phyloP scores from a whole-genome alignment of 148 eudicot species.

The Vaccinium macrocarpon region DNA sequence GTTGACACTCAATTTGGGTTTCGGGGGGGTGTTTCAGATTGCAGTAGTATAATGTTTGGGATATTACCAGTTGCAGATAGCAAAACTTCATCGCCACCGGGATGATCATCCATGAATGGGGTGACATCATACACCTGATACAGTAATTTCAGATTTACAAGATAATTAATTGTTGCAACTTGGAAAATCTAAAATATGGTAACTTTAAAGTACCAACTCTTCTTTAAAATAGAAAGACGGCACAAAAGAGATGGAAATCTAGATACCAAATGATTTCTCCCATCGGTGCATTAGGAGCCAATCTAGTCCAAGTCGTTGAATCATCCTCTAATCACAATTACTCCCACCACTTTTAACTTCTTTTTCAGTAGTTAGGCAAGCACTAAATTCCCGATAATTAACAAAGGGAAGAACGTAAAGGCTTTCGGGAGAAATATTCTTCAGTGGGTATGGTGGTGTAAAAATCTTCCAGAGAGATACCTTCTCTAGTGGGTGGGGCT shows the following conservation, averaged over 20 bases:
- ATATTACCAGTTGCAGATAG: slow-evolving; percentile 79
- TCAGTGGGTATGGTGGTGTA: not conserved
- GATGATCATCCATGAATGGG: slow-evolving; percentile 93
- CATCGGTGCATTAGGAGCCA: not conserved
- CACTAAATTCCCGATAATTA: slow-evolving; percentile 5
- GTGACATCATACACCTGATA: slow-evolving; percentile 89
- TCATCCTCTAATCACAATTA: not conserved
- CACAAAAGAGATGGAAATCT: not conserved
- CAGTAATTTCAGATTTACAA: not conserved
- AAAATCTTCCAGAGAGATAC: not conserved
- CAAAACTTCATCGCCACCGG: slow-evolving; percentile 93
- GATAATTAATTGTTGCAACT: not conserved
- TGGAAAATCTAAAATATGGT: not conserved
- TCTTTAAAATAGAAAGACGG: not conserved
- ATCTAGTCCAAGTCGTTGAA: not conserved
- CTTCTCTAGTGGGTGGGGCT: not conserved
- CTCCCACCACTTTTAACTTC: not conserved
- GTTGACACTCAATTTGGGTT: too few relatives aligned
- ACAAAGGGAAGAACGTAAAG: not conserved
- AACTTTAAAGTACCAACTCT: not conserved
- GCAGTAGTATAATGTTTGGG: not conserved
- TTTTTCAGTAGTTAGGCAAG: not conserved
- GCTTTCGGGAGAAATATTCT: not conserved
- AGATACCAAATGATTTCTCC: not conserved
- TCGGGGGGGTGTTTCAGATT: not conserved